Evolutionary conservation across 148 eudicot genomes (phyloP), one percentile per base, ranked within the genome.

Genomic region (Linanthus parryae): DNA sequence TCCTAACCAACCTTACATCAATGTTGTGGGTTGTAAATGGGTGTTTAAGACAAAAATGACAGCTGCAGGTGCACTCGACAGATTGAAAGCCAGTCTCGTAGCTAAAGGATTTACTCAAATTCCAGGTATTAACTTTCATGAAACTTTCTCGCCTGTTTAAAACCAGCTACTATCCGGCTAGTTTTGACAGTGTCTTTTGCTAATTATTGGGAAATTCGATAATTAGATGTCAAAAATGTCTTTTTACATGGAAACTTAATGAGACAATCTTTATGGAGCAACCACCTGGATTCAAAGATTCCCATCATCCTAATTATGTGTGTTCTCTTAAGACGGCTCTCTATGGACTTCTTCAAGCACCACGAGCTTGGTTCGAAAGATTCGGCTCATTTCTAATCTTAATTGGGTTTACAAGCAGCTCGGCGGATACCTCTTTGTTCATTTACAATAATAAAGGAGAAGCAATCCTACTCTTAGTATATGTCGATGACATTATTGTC

Each of bases 11-110:
- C 20, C 48, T 27, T 3, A 26, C 25, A 34, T 41, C 11, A 52
- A 58, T 59, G 48, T 59, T 38, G 13, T 66, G 10, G 51, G 65
- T 0, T 25, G 60, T 26, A 13, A 39, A 13, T 66, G 71, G 71
- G 47, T 66, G 8, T 51, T 41, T 21, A 18, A 21, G 12, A 10
- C 31, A 1, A 59, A 59, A 37, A 1, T 22, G 2, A 25, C 26
- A 0, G 18, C 41, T 12, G 33, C 59, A 45, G 59, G 65, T 5
- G 16, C 26, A 7, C 13, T 56, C 15, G 68, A 64, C 4, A 44
- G 68, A 1, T 28, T 53, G 18, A 63, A 63, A 28, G 68, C 55
- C 11, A 61, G 55, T 14, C 19, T 43, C 1, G 55, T 63, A 12
- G 55, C 44, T 2, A 47, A 38, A 33, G 70, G 70, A 1, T 58